Conservation (phyloP, 1,139 yeast genomes). For the Candida freyschussii region DNA sequence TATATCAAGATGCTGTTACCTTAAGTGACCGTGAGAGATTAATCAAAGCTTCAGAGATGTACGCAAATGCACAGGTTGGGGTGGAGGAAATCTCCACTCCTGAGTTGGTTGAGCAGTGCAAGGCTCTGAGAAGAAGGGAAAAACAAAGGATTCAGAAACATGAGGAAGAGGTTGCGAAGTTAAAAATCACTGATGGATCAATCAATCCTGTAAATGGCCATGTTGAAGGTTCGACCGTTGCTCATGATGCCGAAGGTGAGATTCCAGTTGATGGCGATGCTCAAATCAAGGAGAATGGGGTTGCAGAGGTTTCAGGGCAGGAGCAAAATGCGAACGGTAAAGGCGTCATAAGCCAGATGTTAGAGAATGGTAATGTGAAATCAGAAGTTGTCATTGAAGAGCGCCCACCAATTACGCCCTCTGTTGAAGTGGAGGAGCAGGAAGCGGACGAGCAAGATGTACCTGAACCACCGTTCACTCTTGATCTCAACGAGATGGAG, state of each 20-base stretch:
- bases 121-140: conserved; percentile 68
- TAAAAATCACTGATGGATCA: too few species aligned
- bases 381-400: too few species aligned
- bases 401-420: too few species aligned
- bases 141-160: conserved; percentile 45
- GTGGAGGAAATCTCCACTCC: conserved; percentile 82
- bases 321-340: too few species aligned
- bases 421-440: conserved; percentile 2
- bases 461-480: conserved; percentile 13
- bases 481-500: conserved; percentile 32
- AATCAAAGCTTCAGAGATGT: conserved; percentile 91
- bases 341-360: too few species aligned
- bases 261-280: too few species aligned
- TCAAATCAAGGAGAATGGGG: too few species aligned
- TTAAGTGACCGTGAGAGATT: conserved; percentile 80
- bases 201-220: too few species aligned
- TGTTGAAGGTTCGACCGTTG: too few species aligned
- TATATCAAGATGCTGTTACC: conserved; percentile 70
- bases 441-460: conserved; percentile 14
- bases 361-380: too few species aligned
- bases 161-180: conserved; percentile 30
- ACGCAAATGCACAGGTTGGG: conserved; percentile 93
- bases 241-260: too few species aligned
- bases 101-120: conserved; percentile 72
- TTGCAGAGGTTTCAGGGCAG: too few species aligned